Percentiles rank a stretch among this genome's conserved stretches.
Conservation (phyloP, 2,329 filamentous ascomycete species). For the Didymella sp. region DNA sequence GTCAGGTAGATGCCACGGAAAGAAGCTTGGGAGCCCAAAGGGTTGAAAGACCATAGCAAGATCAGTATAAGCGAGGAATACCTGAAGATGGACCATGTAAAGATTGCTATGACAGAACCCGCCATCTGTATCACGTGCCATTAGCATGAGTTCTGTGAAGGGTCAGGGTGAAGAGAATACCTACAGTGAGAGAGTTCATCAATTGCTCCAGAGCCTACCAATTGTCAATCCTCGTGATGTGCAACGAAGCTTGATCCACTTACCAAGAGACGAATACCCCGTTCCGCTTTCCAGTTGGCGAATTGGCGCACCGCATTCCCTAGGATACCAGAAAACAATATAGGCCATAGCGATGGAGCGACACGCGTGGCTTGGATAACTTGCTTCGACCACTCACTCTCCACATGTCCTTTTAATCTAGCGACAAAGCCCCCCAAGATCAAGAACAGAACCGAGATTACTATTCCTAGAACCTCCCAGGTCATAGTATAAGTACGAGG, state of each 20-base stretch:
- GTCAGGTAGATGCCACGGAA: background rate
- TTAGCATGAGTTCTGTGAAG: background rate
- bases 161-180: too few species aligned
- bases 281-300: background rate
- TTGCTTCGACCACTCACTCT: background rate
- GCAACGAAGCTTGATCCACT: background rate
- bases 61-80: background rate
- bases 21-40: background rate
- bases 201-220: background rate
- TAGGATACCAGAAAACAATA: background rate
- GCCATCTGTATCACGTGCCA: background rate
- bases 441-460: background rate
- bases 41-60: background rate
- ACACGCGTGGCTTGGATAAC: background rate
- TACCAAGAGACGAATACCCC: background rate
- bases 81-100: background rate
- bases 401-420: background rate
- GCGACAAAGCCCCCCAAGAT: background rate
- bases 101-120: background rate
- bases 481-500: background rate
- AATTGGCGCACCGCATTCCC: background rate
- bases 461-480: background rate
- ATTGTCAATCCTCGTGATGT: too few species aligned
- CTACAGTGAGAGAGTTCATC: background rate
- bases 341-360: background rate